Evolutionary conservation across 306 rosid species (phyloP).

Genomic region (Trifolium dubium): DNA sequence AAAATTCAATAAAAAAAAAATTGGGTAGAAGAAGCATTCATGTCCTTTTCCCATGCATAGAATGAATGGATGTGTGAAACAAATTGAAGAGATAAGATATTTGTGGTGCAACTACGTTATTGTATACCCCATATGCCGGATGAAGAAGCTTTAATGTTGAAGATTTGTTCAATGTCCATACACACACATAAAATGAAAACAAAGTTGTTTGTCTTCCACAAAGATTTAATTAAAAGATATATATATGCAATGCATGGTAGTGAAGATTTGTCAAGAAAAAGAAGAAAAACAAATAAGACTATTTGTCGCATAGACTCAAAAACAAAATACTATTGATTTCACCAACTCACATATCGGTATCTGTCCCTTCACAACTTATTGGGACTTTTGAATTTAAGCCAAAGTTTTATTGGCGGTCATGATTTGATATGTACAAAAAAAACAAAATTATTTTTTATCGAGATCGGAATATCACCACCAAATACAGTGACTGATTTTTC

Average conservation of each 20-base stretch:
- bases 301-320: not conserved
- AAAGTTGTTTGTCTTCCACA: slow-evolving; percentile 5
- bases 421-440: not conserved
- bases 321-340: slow-evolving; percentile 14
- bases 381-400: not conserved
- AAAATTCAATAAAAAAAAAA: not conserved
- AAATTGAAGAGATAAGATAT: slow-evolving; percentile 42
- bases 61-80: slow-evolving; percentile 1
- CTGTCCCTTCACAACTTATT: slow-evolving; percentile 14
- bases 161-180: slow-evolving; percentile 24
- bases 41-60: slow-evolving; percentile 14
- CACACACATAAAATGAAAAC: not conserved
- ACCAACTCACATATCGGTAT: not conserved
- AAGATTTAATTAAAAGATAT: not conserved
- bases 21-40: slow-evolving; percentile 5
- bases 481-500: no score
- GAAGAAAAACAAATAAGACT: not conserved
- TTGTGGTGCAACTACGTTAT: slow-evolving; percentile 39
- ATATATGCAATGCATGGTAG: no score
- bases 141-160: slow-evolving; percentile 35
- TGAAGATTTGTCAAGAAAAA: not conserved
- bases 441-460: no score
- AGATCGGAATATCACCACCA: not conserved
- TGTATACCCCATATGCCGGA: slow-evolving; percentile 42
- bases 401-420: not conserved